phyloP scores from a whole-genome alignment of 2,329 filamentous ascomycete species.

The Neodidymelliopsis sp. region DNA sequence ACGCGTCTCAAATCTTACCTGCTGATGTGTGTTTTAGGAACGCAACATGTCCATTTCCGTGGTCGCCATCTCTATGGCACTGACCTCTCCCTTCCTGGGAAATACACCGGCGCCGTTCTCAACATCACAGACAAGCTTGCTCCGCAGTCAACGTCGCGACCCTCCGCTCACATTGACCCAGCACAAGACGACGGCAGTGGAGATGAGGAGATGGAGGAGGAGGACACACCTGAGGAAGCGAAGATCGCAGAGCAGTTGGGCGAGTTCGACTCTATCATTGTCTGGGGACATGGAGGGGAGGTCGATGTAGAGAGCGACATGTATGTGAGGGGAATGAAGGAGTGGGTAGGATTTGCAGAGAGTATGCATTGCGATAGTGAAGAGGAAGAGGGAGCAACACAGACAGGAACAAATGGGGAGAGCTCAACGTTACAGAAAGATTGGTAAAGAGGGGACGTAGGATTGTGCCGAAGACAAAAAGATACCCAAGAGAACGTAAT shows the following conservation, averaged over 20 bases:
- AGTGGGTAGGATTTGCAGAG: slow-evolving; percentile 80
- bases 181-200: slow-evolving; percentile 4
- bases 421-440: neutral
- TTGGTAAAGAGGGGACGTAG: neutral
- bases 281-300: slow-evolving; percentile 83
- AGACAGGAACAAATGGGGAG: neutral
- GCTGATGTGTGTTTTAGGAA: no score
- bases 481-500: slow-evolving; percentile 7
- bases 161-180: neutral
- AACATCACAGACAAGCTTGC: slow-evolving; percentile 38
- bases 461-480: neutral
- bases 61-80: slow-evolving; percentile 80
- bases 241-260: slow-evolving; percentile 67
- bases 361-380: slow-evolving; percentile 50
- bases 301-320: slow-evolving; percentile 70
- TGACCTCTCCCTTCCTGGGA: slow-evolving; percentile 70
- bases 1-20: no score
- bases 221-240: slow-evolving; percentile 34
- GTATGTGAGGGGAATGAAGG: slow-evolving; percentile 76
- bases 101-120: slow-evolving; percentile 65
- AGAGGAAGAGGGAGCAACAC: slow-evolving; percentile 12
- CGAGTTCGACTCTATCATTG: slow-evolving; percentile 74
- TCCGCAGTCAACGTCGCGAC: slow-evolving; percentile 16
- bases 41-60: slow-evolving; percentile 54
- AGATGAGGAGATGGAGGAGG: slow-evolving; percentile 30